A percentile compares a stretch with the other conserved stretches of the same genome.
Evolutionary conservation across 2,329 filamentous ascomycete genomes (phyloP).

Genomic region (Trichoderma afroharzianum): DNA sequence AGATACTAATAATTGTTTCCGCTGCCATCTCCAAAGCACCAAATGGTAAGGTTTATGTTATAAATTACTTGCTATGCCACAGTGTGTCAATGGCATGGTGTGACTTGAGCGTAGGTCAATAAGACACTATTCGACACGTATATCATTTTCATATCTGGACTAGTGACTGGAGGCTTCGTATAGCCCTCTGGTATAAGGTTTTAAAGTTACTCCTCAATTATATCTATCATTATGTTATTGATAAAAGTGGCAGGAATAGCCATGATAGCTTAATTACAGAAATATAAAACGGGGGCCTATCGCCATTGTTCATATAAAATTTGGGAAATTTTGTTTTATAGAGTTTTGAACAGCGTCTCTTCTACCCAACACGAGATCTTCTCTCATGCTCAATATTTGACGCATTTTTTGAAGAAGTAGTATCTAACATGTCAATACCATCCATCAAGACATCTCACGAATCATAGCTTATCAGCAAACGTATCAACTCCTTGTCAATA

Average conservation of each 20-base stretch:
- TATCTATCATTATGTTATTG: background rate
- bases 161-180: background rate
- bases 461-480: background rate
- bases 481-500: background rate
- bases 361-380: background rate
- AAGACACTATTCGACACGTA: too few relatives aligned
- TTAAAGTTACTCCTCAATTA: background rate
- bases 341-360: background rate
- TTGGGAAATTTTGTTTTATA: background rate
- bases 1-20: background rate
- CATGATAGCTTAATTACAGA: too few relatives aligned
- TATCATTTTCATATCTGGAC: too few relatives aligned
- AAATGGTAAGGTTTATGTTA: background rate
- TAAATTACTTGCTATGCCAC: background rate
- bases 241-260: too few relatives aligned
- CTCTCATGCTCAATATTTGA: rapidly evolving
- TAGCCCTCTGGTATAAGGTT: background rate
- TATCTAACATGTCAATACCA: background rate
- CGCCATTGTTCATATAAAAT: rapidly evolving
- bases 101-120: background rate
- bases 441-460: background rate
- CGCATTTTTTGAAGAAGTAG: rapidly evolving
- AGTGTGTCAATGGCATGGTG: background rate
- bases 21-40: background rate
- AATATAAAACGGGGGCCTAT: too few relatives aligned